Evolutionary conservation across 371 early-diverging fungal genomes (phyloP).

Genomic region (Capillidium heterosporum): DNA sequence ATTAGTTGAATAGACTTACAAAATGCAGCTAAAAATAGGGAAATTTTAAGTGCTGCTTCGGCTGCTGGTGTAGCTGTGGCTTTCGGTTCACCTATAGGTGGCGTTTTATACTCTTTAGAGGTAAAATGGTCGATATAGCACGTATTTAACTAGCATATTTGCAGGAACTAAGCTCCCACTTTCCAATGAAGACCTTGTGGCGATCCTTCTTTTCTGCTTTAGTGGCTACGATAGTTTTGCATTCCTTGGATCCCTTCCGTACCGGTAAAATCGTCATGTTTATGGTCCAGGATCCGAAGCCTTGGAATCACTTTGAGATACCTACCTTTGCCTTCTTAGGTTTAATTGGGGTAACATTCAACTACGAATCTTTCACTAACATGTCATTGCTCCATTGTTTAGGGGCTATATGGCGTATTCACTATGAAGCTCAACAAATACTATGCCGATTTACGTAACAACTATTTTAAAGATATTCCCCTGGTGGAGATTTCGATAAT

Average conservation of each 20-base stretch:
- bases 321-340: slow-evolving; percentile 16
- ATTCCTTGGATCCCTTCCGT: slow-evolving; percentile 79
- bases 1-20: slow-evolving; percentile 4
- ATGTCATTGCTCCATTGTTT: slow-evolving; percentile 8
- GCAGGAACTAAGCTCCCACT: slow-evolving; percentile 79
- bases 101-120: slow-evolving; percentile 90
- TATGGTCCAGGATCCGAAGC: slow-evolving; percentile 78
- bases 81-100: slow-evolving; percentile 93
- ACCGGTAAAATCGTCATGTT: slow-evolving; percentile 88
- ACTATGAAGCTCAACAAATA: slow-evolving; percentile 49
- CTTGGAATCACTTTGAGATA: slow-evolving; percentile 71
- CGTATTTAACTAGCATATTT: too few species aligned
- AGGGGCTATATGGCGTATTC: slow-evolving; percentile 76
- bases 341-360: slow-evolving; percentile 16
- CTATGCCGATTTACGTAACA: slow-evolving; percentile 38
- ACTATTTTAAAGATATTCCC: slow-evolving; percentile 25
- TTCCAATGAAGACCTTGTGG: slow-evolving; percentile 89
- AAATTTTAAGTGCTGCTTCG: slow-evolving; percentile 79
- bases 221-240: slow-evolving; percentile 71
- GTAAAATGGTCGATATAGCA: slow-evolving; percentile 4
- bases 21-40: slow-evolving; percentile 56
- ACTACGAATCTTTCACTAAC: slow-evolving; percentile 15
- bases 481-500: slow-evolving; percentile 54
- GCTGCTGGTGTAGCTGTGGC: slow-evolving; percentile 91
- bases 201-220: slow-evolving; percentile 84